These are phyloP conservation scores for Neurospora pannonica DNA, from an alignment of 495 filamentous ascomycete genomes.

Conservation along the genomic window DNA sequence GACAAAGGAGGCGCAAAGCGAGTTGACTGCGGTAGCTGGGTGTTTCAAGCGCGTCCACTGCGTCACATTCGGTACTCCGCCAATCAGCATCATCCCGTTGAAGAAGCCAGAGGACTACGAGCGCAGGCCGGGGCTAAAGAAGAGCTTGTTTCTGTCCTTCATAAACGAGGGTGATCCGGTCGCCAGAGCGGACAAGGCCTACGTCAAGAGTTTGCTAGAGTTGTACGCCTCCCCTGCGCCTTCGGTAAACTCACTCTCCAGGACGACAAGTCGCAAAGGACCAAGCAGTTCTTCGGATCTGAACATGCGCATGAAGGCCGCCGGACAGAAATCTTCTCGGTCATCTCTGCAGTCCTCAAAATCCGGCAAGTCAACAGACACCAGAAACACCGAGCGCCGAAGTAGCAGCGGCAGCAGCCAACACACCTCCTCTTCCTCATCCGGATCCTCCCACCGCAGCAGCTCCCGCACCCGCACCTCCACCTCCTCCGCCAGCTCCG, in stretches of 20 bases:
- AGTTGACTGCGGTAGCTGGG: conserved; percentile 55
- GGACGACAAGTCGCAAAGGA: conserved; percentile 4
- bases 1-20: conserved; percentile 42
- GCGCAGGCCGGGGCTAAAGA: conserved; percentile 31
- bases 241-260: neutral
- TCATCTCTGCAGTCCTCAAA: conserved; percentile 20
- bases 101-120: conserved; percentile 38
- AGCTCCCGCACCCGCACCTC: neutral
- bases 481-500: neutral
- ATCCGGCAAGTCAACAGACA: conserved; percentile 15
- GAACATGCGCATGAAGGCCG: conserved; percentile 6
- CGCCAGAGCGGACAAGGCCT: conserved; percentile 61
- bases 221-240: conserved; percentile 59
- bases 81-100: conserved; percentile 60
- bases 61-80: conserved; percentile 73
- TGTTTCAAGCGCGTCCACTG: conserved; percentile 73
- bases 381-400: conserved; percentile 2
- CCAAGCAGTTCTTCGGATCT: neutral
- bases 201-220: conserved; percentile 59
- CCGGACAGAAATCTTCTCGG: conserved; percentile 14
- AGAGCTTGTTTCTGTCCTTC: conserved; percentile 65
- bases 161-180: conserved; percentile 83
- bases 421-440: neutral
- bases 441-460: neutral
- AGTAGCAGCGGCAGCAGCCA: neutral